phyloP scores from a whole-genome alignment of 768 basidiomycete genomes.

The Pholiota molesta region DNA sequence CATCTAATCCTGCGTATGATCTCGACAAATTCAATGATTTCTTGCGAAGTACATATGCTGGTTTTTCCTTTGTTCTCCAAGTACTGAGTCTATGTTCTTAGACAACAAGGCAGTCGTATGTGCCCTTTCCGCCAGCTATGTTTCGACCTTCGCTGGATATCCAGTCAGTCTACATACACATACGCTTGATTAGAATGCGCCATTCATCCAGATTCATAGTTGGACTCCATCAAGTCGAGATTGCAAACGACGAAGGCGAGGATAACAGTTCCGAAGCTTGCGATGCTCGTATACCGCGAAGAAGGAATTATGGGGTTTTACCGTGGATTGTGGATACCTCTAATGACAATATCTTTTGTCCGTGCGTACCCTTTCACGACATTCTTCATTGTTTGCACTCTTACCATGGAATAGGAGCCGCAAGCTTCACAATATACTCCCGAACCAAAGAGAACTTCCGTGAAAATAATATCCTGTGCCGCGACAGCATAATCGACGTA shows the following conservation, averaged over 20 bases:
- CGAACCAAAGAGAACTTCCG: slow-evolving; percentile 77
- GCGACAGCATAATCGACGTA: slow-evolving; percentile 65
- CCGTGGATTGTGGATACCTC: slow-evolving; percentile 88
- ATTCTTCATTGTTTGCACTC: slow-evolving; percentile 10
- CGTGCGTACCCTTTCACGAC: slow-evolving; percentile 43
- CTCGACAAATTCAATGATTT: slow-evolving; percentile 61
- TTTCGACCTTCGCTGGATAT: slow-evolving; percentile 92
- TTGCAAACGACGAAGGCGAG: slow-evolving; percentile 82
- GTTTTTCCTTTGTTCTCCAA: neutral
- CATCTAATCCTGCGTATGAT: slow-evolving; percentile 66
- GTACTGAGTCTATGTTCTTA: slow-evolving; percentile 31
- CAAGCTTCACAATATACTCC: slow-evolving; percentile 91
- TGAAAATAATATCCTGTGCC: slow-evolving; percentile 58
- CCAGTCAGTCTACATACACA: slow-evolving; percentile 48
- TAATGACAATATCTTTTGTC: slow-evolving; percentile 95
- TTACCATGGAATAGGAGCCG: slow-evolving; percentile 59
- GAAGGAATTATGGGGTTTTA: slow-evolving; percentile 92
- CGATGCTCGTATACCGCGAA: slow-evolving; percentile 75
- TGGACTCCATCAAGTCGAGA: slow-evolving; percentile 95
- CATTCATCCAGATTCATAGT: slow-evolving; percentile 37
- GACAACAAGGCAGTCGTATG: slow-evolving; percentile 89
- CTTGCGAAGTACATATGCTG: slow-evolving; percentile 58
- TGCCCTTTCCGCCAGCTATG: slow-evolving; percentile 88
- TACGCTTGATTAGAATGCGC: slow-evolving; percentile 25
- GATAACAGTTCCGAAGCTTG: slow-evolving; percentile 73